Percentiles rank a stretch among this genome's conserved stretches.
phyloP scores from a whole-genome alignment of 306 rosid species.

The Carpinus viminea region DNA sequence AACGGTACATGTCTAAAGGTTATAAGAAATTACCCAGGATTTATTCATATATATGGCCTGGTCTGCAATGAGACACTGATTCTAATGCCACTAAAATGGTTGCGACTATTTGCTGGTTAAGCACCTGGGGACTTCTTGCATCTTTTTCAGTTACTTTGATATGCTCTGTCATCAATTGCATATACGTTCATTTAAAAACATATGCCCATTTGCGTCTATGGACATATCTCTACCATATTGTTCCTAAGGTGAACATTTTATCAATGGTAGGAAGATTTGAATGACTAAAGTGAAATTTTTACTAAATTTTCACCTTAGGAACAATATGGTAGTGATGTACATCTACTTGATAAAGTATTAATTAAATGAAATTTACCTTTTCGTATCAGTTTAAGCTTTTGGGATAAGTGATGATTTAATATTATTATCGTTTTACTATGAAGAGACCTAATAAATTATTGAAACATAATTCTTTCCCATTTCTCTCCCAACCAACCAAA shows the following conservation, averaged over 20 bases:
- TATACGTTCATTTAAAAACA: not conserved
- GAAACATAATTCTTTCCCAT: not conserved
- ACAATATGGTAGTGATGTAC: not conserved
- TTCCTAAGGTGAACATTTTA: not conserved
- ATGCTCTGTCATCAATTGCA: not conserved
- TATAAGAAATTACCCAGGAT: not conserved
- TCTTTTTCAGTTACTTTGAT: not conserved
- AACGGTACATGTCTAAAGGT: not conserved
- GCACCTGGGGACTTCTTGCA: not conserved
- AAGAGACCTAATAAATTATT: not conserved
- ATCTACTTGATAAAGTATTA: no score
- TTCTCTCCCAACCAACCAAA: no score
- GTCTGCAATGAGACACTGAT: not conserved
- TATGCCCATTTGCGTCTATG: not conserved
- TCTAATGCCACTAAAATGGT: not conserved
- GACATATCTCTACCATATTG: not conserved
- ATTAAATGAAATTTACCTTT: no score
- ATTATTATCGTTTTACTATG: no score
- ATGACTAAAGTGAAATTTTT: not conserved
- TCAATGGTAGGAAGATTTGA: not conserved
- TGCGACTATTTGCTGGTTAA: not conserved
- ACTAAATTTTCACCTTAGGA: not conserved
- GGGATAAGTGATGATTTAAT: no score
- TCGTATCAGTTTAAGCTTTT: not conserved
- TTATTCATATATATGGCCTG: not conserved